Conservation (phyloP, 208 protist species). For the Leishmania martiniquensis region DNA sequence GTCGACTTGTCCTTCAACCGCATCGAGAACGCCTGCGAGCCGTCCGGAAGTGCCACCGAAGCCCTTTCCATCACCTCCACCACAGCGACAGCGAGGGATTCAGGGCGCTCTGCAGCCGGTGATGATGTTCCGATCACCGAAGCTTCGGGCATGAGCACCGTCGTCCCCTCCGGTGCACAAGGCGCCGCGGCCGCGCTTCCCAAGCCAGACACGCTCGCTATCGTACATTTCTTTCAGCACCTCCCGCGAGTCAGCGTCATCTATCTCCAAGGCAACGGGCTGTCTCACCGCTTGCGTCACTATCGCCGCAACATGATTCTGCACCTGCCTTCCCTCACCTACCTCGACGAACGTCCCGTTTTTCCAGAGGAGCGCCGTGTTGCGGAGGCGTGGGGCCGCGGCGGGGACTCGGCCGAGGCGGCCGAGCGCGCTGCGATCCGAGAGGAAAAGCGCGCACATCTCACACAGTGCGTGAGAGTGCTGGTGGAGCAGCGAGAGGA, state of each 20-base stretch:
- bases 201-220: slow-evolving; percentile 31
- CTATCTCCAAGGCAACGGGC: slow-evolving; percentile 88
- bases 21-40: slow-evolving; percentile 52
- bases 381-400: slow-evolving; percentile 79
- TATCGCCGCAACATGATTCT: slow-evolving; percentile 93
- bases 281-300: slow-evolving; percentile 62
- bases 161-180: background rate
- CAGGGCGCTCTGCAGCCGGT: slow-evolving; percentile 3
- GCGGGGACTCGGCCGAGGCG: slow-evolving; percentile 70
- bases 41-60: slow-evolving; percentile 4
- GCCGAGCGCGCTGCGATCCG: slow-evolving; percentile 74
- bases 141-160: slow-evolving; percentile 6
- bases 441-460: slow-evolving; percentile 82
- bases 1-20: slow-evolving; percentile 94
- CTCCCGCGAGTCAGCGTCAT: slow-evolving; percentile 90
- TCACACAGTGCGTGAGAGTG: slow-evolving; percentile 75
- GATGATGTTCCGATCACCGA: slow-evolving; percentile 48
- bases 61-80: background rate
- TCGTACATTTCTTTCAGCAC: slow-evolving; percentile 75
- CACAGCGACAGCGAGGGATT: background rate
- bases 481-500: slow-evolving; percentile 76
- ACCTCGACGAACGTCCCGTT: slow-evolving; percentile 90
- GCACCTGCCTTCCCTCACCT: slow-evolving; percentile 74
- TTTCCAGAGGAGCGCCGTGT: slow-evolving; percentile 87
- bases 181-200: background rate